Base-by-base conservation (phyloP, 768 basidiomycete species). In the Phanerodontia chrysosporium region DNA sequence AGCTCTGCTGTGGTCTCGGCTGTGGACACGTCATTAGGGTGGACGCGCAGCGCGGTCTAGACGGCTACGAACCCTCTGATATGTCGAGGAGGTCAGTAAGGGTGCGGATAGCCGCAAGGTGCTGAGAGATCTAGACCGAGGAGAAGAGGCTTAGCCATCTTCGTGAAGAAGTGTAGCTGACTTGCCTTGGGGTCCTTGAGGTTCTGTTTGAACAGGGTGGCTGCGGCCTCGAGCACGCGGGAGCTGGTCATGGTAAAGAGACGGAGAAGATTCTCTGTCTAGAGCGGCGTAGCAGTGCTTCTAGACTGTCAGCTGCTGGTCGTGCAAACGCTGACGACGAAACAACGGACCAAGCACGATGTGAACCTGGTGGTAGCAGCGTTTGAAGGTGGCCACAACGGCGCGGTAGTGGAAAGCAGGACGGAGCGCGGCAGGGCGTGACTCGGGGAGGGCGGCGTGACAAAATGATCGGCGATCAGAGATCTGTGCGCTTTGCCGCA, bases 1-100 rank as follows among this genome's bases (percentile, higher is more conserved):
- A 98, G 85, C 72, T 99, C 96, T 65, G 89, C 92, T 87, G 94
- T 95, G 22, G 95, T 97, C 1, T 86, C 90, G 51, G 91, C 92
- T 92, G 67, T 44, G 48, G 42, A 39, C 1, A 16, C 27, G 49
- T 58, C 60, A 57, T 51, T 35, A 58, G 27, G n/a, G 7, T 54
- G 45, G 51, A 39, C 42, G 25, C 36, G 27, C 25, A 35, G 39
- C 44, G 51, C 58, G 62, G 57, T 53, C 55, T 61, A 27, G 28
- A 53, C 13, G 39, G 21, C 58, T 29, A 51, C 57, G 51, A 70
- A 90, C 92, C 90, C 72, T 86, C 80, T 27, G 93, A 94, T 59
- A 83, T 78, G 63, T 89, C 81, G 61, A 97, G 85, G 32, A 94
- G 76, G 68, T 95, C 84, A 2, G 92, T 88, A 49, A 97, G 78